Conservation (phyloP, 2,329 filamentous ascomycete genomes). For the Phyllosticta citribraziliensis region DNA sequence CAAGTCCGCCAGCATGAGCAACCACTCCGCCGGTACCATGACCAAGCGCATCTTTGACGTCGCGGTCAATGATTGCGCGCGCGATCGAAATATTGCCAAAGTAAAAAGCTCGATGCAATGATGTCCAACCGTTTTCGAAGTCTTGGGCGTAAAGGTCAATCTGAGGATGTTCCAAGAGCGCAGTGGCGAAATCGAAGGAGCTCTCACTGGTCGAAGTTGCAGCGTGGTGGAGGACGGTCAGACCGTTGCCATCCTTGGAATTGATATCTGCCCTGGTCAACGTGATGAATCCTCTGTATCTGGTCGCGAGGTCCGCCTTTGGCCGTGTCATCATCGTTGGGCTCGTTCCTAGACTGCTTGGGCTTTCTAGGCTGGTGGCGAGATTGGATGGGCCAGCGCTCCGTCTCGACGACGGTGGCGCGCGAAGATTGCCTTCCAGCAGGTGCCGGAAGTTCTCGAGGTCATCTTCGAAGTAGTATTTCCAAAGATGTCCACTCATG, state of each 20-base stretch:
- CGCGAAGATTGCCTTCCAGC: slow-evolving; percentile 59
- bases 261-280: slow-evolving; percentile 65
- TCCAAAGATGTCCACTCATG: slow-evolving; percentile 98
- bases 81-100: slow-evolving; percentile 82
- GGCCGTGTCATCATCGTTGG: slow-evolving; percentile 30
- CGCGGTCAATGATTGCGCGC: slow-evolving; percentile 68
- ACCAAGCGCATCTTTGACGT: slow-evolving; percentile 55
- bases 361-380: slow-evolving; percentile 21
- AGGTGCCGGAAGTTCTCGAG: slow-evolving; percentile 88
- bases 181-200: slow-evolving; percentile 64
- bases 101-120: slow-evolving; percentile 83
- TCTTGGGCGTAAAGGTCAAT: slow-evolving; percentile 84
- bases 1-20: slow-evolving; percentile 60
- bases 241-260: slow-evolving; percentile 67
- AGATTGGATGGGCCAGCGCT: not conserved
- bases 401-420: slow-evolving; percentile 40
- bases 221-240: slow-evolving; percentile 77
- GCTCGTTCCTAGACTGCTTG: slow-evolving; percentile 37
- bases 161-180: slow-evolving; percentile 70
- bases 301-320: slow-evolving; percentile 25
- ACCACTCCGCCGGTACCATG: slow-evolving; percentile 50
- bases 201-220: slow-evolving; percentile 63
- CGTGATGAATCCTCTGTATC: slow-evolving; percentile 14
- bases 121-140: slow-evolving; percentile 89
- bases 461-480: slow-evolving; percentile 94